Percentiles rank a stretch among this genome's conserved stretches.
Conservation (phyloP, 768 basidiomycete species). For the Candolleomyces eurysporus region DNA sequence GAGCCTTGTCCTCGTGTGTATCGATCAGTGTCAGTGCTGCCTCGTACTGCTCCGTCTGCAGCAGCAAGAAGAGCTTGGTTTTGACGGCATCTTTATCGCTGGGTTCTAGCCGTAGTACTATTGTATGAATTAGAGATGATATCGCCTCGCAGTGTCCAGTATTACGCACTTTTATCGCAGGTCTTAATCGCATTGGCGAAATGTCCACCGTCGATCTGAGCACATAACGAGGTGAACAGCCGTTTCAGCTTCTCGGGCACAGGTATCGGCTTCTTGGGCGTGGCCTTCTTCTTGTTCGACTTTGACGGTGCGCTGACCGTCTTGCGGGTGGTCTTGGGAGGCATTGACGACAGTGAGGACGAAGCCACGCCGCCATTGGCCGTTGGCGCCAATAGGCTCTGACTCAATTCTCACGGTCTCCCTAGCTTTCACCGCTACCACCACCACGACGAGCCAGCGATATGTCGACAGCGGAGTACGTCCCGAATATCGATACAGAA, state of each 20-base stretch:
- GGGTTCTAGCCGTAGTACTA: conserved; percentile 73
- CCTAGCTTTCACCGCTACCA: conserved; percentile 17
- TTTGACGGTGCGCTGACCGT: conserved; percentile 13
- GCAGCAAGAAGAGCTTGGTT: conserved; percentile 82
- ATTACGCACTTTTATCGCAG: conserved; percentile 79
- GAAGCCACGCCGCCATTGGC: not conserved
- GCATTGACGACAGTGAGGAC: conserved; percentile 2
- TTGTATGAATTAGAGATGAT: conserved; percentile 1
- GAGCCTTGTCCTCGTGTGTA: conserved; percentile 21
- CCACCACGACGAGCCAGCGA: conserved; percentile 16
- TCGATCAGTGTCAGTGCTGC: conserved; percentile 64
- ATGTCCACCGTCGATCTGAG: conserved; percentile 89
- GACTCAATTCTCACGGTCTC: conserved; percentile 32
- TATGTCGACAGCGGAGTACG: conserved; percentile 59
- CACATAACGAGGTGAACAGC: conserved; percentile 75
- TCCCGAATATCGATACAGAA: conserved; percentile 10
- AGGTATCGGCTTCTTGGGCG: conserved; percentile 31
- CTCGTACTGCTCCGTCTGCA: conserved; percentile 83
- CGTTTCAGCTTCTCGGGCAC: conserved; percentile 45
- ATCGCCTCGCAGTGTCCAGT: not conserved
- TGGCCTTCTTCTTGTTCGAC: conserved; percentile 19
- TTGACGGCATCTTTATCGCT: conserved; percentile 69
- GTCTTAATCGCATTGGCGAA: conserved; percentile 85
- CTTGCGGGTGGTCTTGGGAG: conserved; percentile 12
- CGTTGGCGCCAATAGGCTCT: not conserved